These are phyloP conservation scores for Gynostemma pentaphyllum DNA, from an alignment of 306 rosid genomes.

Conservation along the genomic window DNA sequence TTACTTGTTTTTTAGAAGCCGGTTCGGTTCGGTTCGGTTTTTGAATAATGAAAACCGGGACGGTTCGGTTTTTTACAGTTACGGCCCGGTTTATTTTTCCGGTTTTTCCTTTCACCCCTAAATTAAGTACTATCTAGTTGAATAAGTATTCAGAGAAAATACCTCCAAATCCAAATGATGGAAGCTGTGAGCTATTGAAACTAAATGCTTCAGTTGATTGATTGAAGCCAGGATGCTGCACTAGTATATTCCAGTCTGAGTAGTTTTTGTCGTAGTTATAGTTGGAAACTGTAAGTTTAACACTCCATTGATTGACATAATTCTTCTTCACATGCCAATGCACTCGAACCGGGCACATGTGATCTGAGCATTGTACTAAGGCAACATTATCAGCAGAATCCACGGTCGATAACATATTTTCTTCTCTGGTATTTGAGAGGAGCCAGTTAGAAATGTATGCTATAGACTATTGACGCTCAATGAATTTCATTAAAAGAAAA, in stretches of 20 bases:
- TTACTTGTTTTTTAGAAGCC: too few species aligned
- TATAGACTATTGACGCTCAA: not conserved
- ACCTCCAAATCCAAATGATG: conserved; percentile 41
- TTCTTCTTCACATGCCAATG: conserved; percentile 75
- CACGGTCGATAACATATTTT: conserved; percentile 5
- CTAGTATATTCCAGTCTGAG: conserved; percentile 63
- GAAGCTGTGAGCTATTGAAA: conserved; percentile 54
- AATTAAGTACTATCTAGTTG: too few species aligned
- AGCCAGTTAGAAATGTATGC: not conserved
- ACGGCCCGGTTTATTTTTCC: too few species aligned
- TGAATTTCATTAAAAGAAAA: not conserved
- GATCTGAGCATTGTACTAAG: conserved; percentile 42
- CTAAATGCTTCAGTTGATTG: conserved; percentile 34
- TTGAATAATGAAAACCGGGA: too few species aligned
- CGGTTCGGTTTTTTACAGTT: too few species aligned
- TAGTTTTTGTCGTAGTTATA: conserved; percentile 40
- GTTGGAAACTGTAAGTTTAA: conserved; percentile 71
- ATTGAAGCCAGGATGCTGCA: conserved; percentile 60
- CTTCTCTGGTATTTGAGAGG: conserved; percentile 22
- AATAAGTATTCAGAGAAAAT: conserved; percentile 2
- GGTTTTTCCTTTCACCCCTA: too few species aligned
- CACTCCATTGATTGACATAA: conserved; percentile 59
- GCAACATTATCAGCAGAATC: not conserved
- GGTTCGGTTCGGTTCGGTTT: too few species aligned
- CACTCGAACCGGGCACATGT: conserved; percentile 72